These are phyloP conservation scores for Solanum hybrid DNA, from an alignment of 305 asterid species.

Conservation along the genomic window DNA sequence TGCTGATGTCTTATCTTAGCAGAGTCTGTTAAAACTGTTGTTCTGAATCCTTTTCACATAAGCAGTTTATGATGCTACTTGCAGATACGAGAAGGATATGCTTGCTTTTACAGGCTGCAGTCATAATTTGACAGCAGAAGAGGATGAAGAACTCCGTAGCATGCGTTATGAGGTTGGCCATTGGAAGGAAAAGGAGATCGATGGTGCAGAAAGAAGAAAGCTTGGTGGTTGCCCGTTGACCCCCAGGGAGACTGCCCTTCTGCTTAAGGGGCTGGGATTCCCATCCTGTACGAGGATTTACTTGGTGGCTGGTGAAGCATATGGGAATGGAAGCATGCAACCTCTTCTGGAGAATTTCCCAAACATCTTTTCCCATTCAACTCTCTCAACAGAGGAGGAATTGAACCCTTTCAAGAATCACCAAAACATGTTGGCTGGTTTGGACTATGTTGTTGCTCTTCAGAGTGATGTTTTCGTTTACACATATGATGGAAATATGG, in stretches of 20 bases:
- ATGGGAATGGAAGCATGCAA: slow-evolving; percentile 84
- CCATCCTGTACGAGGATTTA: slow-evolving; percentile 73
- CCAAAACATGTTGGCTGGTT: slow-evolving; percentile 93
- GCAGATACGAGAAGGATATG: slow-evolving; percentile 98
- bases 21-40: neutral
- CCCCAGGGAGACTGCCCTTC: slow-evolving; percentile 87
- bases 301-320: slow-evolving; percentile 95
- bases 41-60: neutral
- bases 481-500: slow-evolving; percentile 98
- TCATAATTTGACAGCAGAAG: slow-evolving; percentile 80
- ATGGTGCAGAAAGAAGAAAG: slow-evolving; percentile 64
- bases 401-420: slow-evolving; percentile 59
- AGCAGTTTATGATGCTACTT: slow-evolving; percentile 12
- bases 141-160: slow-evolving; percentile 69
- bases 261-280: slow-evolving; percentile 73
- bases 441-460: slow-evolving; percentile 89
- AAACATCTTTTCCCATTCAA: slow-evolving; percentile 63
- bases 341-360: slow-evolving; percentile 69
- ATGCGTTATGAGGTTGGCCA: slow-evolving; percentile 90
- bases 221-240: slow-evolving; percentile 96
- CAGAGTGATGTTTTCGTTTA: slow-evolving; percentile 78
- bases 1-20: neutral
- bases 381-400: slow-evolving; percentile 68
- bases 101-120: slow-evolving; percentile 98
- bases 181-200: slow-evolving; percentile 99